phyloP scores from a whole-genome alignment of 768 basidiomycete species.

The Hypholoma fasciculare region DNA sequence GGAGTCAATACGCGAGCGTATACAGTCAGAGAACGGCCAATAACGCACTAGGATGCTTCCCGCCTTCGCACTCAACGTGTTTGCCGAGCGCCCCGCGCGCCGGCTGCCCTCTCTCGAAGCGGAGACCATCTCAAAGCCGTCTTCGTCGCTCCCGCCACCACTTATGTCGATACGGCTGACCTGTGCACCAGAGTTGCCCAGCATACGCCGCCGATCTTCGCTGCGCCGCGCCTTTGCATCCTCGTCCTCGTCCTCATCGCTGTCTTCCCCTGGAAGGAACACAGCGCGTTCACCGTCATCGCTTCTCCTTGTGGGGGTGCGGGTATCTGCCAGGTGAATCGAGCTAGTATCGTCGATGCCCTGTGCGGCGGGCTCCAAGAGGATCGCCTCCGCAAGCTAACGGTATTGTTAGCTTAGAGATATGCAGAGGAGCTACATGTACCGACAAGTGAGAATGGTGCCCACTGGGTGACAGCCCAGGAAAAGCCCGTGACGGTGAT shows the following conservation, averaged over 20 bases:
- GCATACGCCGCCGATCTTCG: slow-evolving; percentile 26
- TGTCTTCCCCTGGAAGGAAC: slow-evolving; percentile 27
- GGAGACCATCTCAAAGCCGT: slow-evolving; percentile 31
- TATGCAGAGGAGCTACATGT: neutral
- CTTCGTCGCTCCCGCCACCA: slow-evolving; percentile 18
- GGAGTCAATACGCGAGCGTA: neutral
- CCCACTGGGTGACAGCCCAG: slow-evolving; percentile 95
- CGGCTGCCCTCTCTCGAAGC: slow-evolving; percentile 9
- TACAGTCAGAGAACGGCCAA: neutral
- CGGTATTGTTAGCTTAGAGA: neutral
- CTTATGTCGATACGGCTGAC: slow-evolving; percentile 46
- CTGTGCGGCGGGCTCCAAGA: slow-evolving; percentile 53
- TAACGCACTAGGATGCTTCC: slow-evolving; percentile 79
- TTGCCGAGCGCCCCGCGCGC: neutral
- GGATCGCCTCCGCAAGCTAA: slow-evolving; percentile 84
- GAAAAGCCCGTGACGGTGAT: slow-evolving; percentile 83
- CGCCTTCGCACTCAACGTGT: slow-evolving; percentile 70
- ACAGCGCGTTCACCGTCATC: slow-evolving; percentile 27
- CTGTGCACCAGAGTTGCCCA: slow-evolving; percentile 48
- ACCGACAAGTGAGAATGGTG: slow-evolving; percentile 84
- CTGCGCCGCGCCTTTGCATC: slow-evolving; percentile 7
- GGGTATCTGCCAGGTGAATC: slow-evolving; percentile 46
- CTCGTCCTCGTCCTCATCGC: slow-evolving; percentile 30
- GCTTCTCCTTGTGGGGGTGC: slow-evolving; percentile 28
- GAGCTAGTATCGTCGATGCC: slow-evolving; percentile 31